Percentiles rank a stretch among this genome's conserved stretches.
Evolutionary conservation across 768 basidiomycete species (phyloP).

Genomic region (Dioszegia aurantiaca): DNA sequence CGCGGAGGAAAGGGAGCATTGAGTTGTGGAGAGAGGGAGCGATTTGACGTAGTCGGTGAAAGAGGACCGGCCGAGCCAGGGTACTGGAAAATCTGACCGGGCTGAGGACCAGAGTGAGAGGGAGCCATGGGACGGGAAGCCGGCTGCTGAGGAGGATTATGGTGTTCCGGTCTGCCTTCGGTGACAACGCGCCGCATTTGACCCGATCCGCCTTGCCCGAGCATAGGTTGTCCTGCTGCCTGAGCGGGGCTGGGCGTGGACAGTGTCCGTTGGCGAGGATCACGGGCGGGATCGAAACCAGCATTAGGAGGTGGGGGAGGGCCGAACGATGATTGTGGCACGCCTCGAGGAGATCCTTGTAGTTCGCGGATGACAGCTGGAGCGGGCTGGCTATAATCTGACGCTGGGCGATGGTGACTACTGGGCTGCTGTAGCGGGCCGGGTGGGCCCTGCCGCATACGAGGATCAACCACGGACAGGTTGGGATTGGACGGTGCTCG

Average conservation of each 20-base stretch:
- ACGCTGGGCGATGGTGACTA: neutral
- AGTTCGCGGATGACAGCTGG: conserved; percentile 10
- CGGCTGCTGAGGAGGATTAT: conserved; percentile 2
- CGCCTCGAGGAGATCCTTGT: conserved; percentile 29
- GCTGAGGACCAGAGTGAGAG: conserved; percentile 43
- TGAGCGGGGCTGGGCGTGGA: conserved; percentile 25
- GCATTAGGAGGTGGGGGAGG: conserved; percentile 32
- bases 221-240: conserved; percentile 9
- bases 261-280: conserved; percentile 30
- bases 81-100: conserved; percentile 50
- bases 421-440: neutral
- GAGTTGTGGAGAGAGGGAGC: conserved; percentile 12
- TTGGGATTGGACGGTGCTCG: conserved; percentile 12
- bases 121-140: conserved; percentile 2
- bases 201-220: conserved; percentile 9
- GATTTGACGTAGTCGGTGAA: conserved; percentile 1
- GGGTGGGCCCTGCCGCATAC: neutral
- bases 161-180: conserved; percentile 28
- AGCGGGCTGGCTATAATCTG: conserved; percentile 2
- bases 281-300: conserved; percentile 7
- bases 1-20: conserved; percentile 15
- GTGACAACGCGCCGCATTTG: conserved; percentile 39
- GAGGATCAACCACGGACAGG: neutral
- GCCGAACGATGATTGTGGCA: conserved; percentile 41
- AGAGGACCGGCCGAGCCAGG: conserved; percentile 24